Evolutionary conservation across 1,139 yeast species (phyloP).

Genomic region (Pichia sp.): DNA sequence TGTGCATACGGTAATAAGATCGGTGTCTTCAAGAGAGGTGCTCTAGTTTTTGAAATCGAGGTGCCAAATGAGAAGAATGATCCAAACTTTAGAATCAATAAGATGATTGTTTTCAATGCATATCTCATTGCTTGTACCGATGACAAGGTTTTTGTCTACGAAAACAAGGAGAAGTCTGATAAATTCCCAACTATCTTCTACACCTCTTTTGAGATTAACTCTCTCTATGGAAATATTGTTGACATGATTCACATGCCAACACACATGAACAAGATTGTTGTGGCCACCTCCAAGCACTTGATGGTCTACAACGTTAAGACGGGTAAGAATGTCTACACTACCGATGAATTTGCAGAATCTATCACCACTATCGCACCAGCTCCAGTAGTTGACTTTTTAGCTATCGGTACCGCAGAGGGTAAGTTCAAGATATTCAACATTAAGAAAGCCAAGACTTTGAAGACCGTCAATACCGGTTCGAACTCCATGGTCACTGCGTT

Average conservation of each 20-base stretch:
- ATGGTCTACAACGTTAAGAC: constrained; percentile 67
- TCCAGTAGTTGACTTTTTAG: constrained; percentile 80
- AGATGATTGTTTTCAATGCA: constrained; percentile 69
- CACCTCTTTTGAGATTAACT: constrained; percentile 51
- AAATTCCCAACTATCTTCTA: constrained; percentile 60
- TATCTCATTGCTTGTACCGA: constrained; percentile 57
- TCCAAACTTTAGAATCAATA: constrained; percentile 33
- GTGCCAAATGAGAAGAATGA: constrained; percentile 27
- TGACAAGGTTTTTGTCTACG: constrained; percentile 57
- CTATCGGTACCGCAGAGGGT: constrained; percentile 71
- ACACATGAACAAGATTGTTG: constrained; percentile 78
- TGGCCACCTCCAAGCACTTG: constrained; percentile 57
- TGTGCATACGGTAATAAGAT: constrained; percentile 68
- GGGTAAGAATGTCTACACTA: constrained; percentile 61
- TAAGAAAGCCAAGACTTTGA: constrained; percentile 54
- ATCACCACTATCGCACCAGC: constrained; percentile 68
- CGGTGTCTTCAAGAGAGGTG: constrained; percentile 82
- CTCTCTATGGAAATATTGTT: constrained; percentile 63
- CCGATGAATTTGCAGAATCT: constrained; percentile 44
- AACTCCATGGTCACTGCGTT: constrained; percentile 53
- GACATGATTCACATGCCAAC: constrained; percentile 83
- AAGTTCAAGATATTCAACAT: constrained; percentile 59
- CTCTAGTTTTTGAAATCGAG: constrained; percentile 48
- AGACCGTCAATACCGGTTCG: constrained; percentile 53
- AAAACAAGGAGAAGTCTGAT: constrained; percentile 34